Conservation (phyloP, 164 flowering plant species). For the Cinnamomum micranthum region DNA sequence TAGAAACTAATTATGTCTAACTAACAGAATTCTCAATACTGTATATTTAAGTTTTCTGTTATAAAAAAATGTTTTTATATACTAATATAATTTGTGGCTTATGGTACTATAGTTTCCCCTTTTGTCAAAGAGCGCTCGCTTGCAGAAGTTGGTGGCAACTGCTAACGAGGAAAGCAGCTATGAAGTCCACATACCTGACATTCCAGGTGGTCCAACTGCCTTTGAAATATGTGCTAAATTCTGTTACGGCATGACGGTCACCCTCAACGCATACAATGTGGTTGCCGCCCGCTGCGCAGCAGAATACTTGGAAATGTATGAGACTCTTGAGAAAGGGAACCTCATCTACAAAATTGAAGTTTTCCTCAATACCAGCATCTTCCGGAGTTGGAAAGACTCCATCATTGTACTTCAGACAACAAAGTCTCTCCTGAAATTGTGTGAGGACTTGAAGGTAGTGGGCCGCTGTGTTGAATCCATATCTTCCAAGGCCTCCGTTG, state of each 20-base stretch:
- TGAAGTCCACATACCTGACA: constrained; percentile 62
- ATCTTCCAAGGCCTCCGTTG: constrained; percentile 69
- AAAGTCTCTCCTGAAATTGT: constrained; percentile 47
- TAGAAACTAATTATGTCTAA: too few relatives aligned
- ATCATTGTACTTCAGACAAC: constrained; percentile 84
- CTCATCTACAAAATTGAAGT: constrained; percentile 80
- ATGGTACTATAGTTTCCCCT: constrained; percentile 78
- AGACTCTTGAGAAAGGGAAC: constrained; percentile 80
- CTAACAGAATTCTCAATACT: neutral
- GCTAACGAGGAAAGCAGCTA: constrained; percentile 41
- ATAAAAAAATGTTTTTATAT: neutral
- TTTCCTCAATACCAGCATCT: constrained; percentile 77
- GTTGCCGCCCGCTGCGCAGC: constrained; percentile 82
- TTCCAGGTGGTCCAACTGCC: constrained; percentile 89
- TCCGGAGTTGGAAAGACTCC: constrained; percentile 92
- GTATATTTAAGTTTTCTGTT: neutral
- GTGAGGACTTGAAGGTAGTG: constrained; percentile 71
- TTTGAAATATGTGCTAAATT: constrained; percentile 94
- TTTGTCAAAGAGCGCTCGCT: constrained; percentile 65
- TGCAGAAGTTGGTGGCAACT: constrained; percentile 70
- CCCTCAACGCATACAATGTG: constrained; percentile 86
- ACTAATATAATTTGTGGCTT: neutral
- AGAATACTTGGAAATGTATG: constrained; percentile 90
- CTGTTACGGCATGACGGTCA: constrained; percentile 91
- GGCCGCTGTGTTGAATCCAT: constrained; percentile 66